phyloP scores from a whole-genome alignment of 345 rosid genomes.

The Syzygium jambos region DNA sequence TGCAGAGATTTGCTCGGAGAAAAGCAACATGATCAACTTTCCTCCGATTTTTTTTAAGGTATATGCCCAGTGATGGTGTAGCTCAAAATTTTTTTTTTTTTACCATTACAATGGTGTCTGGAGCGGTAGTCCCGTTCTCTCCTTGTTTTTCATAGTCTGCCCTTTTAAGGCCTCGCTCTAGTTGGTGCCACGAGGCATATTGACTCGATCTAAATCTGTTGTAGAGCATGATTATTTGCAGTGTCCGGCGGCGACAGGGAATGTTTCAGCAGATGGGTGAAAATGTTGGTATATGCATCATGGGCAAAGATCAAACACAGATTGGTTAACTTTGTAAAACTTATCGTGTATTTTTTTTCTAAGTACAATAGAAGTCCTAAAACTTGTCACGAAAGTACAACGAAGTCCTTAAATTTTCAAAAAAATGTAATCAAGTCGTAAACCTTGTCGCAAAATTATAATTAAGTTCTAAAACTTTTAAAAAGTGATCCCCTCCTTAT shows the following conservation, averaged over 20 bases:
- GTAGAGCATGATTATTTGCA: not conserved
- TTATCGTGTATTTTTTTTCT: not conserved
- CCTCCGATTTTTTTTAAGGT: not conserved
- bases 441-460: no score
- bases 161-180: not conserved
- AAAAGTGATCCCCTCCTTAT: not conserved
- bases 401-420: no score
- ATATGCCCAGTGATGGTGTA: not conserved
- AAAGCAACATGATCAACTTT: constrained; percentile 4
- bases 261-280: not conserved
- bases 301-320: not conserved
- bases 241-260: not conserved
- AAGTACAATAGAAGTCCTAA: not conserved
- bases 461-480: not conserved
- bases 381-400: no score
- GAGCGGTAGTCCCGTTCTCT: not conserved
- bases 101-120: not conserved
- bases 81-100: not conserved
- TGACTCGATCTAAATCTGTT: not conserved
- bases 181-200: not conserved
- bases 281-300: not conserved
- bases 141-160: not conserved
- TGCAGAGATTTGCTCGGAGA: constrained; percentile 49
- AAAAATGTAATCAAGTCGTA: no score
- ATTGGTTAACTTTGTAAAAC: not conserved